A percentile compares a stretch with the other conserved stretches of the same genome.
Conservation (phyloP, 495 filamentous ascomycete species). For the Paragyromitra xinjiangensis region DNA sequence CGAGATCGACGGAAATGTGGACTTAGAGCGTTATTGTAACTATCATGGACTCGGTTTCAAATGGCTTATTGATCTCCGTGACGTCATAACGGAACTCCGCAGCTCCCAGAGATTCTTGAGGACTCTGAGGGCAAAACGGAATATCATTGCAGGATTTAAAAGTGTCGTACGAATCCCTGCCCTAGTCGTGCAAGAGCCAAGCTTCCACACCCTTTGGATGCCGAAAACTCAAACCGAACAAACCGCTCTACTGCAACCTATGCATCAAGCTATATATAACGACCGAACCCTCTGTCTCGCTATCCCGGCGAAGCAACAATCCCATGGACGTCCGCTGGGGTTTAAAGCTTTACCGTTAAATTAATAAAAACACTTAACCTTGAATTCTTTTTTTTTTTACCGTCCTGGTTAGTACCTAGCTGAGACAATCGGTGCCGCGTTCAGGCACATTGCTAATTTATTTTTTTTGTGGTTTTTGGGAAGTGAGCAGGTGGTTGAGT, state of each 20-base stretch:
- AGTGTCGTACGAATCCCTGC: slow-evolving; percentile 10
- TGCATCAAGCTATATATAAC: slow-evolving; percentile 22
- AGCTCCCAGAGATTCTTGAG: not conserved
- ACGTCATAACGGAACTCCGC: not conserved
- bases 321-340: slow-evolving; percentile 13
- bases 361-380: not conserved
- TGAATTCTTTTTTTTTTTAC: not conserved
- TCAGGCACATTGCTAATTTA: not conserved
- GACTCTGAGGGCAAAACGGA: not conserved
- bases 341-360: slow-evolving; percentile 8
- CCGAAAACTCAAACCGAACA: slow-evolving; percentile 1
- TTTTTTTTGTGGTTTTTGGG: not conserved
- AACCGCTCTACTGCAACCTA: slow-evolving; percentile 7
- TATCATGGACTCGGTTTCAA: slow-evolving; percentile 23
- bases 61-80: slow-evolving; percentile 14
- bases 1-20: slow-evolving; percentile 9
- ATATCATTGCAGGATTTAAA: slow-evolving; percentile 6
- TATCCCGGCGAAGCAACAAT: slow-evolving; percentile 16
- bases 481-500: too few relatives aligned
- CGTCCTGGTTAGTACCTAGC: not conserved
- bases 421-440: not conserved
- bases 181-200: slow-evolving; percentile 18
- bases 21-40: slow-evolving; percentile 6
- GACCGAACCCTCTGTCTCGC: slow-evolving; percentile 9
- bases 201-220: slow-evolving; percentile 19